These are phyloP conservation scores for Cnidoscolus chayamansa DNA, from an alignment of 441 rosid species.

Conservation along the genomic window DNA sequence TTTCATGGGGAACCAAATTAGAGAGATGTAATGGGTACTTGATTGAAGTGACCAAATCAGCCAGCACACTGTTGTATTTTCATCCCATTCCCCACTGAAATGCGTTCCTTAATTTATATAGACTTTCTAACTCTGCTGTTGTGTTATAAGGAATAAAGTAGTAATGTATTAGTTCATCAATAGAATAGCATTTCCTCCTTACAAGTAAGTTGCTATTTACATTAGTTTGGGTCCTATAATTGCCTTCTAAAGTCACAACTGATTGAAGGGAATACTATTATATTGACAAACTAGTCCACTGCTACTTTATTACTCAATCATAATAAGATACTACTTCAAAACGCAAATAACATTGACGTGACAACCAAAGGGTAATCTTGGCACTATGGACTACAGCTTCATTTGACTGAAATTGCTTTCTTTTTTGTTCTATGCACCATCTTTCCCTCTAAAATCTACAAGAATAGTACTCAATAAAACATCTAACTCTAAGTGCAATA, in stretches of 20 bases:
- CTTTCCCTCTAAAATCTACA: background rate
- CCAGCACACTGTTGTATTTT: background rate
- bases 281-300: too few relatives aligned
- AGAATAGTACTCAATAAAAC: background rate
- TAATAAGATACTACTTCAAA: background rate
- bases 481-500: background rate
- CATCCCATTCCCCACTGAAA: background rate
- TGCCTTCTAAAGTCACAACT: too few relatives aligned
- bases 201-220: too few relatives aligned
- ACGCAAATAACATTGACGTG: background rate
- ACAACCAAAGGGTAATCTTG: background rate
- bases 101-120: constrained; percentile 3
- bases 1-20: background rate
- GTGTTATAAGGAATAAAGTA: too few relatives aligned
- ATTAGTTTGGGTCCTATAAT: too few relatives aligned
- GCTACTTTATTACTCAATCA: too few relatives aligned
- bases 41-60: background rate
- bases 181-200: too few relatives aligned
- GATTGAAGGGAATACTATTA: too few relatives aligned
- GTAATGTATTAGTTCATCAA: too few relatives aligned
- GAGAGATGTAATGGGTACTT: background rate
- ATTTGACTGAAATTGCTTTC: background rate
- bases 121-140: background rate
- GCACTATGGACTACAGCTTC: background rate
- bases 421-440: background rate